Evolutionary conservation across 108 stramenopile species (phyloP), one percentile per base, ranked within the genome.

Genomic region (Cylindrotheca fusiformis): DNA sequence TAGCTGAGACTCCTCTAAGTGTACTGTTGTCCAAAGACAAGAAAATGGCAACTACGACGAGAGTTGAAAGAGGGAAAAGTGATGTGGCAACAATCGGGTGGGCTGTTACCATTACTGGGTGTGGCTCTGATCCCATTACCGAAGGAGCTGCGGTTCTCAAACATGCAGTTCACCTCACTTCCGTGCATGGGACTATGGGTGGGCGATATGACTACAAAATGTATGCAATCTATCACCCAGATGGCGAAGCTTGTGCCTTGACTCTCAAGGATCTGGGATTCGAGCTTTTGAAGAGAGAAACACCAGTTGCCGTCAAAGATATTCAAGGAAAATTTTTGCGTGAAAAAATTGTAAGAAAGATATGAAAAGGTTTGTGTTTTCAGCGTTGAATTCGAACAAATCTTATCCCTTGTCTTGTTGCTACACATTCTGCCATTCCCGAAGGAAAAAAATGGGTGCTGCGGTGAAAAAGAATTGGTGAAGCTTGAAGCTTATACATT

Each of bases 401-500:
- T 41, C 14, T 41, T 41, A 41, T 41, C 36, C 36, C 6, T 41
- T 41, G 10, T 6, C 36, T 14, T 41, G 6, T 41, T 41, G 14
- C 36, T 6, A 41, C 36, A 41, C n/a, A n/a, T n/a, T n/a, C n/a
- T n/a, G n/a, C n/a, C n/a, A n/a, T n/a, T n/a, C n/a, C n/a, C n/a
- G n/a, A 41, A 41, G 36, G 60, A 67, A 29, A 78, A 79, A 23
- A 92, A 84, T 53, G 97, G 97, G 24, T 98, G 97, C 67, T 98
- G 97, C 79, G 97, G 97, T 0, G 90, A 93, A 62, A 84, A 86
- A 48, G 97, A 97, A 72, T 80, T 97, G 50, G 72, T 97, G 47
- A 97, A 99, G 62, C 52, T 99, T 36, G 94, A 95, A 77, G 96
- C 96, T 0, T 99, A 95, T 66, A 96, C 94, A 44, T 66, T 99